A percentile compares a stretch with the other conserved stretches of the same genome.
These are phyloP conservation scores for Lunularia cruciata DNA, from an alignment of 225 moss, liverwort and hornwort genomes.

Conservation along the genomic window DNA sequence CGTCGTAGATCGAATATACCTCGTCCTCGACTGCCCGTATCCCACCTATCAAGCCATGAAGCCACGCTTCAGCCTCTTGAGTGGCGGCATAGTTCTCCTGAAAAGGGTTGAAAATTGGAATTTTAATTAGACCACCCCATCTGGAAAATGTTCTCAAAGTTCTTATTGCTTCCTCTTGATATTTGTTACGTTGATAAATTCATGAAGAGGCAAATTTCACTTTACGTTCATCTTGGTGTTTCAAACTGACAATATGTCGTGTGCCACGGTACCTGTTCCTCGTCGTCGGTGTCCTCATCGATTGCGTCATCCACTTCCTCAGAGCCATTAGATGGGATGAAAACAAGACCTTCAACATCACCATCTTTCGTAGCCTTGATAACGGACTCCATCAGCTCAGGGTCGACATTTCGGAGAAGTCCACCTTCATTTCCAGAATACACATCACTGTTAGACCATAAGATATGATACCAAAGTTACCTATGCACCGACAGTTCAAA, in stretches of 20 bases:
- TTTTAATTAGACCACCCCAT: too few relatives aligned
- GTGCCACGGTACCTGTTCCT: slow-evolving; percentile 1
- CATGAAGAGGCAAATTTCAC: background rate
- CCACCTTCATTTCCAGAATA: slow-evolving; percentile 35
- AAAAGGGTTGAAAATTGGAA: too few relatives aligned
- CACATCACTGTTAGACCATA: too few relatives aligned
- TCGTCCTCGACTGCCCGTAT: slow-evolving; percentile 35
- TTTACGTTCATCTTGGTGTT: too few relatives aligned
- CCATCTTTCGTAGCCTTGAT: slow-evolving; percentile 47
- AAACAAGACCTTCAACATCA: slow-evolving; percentile 37
- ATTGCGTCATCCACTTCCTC: slow-evolving; percentile 18
- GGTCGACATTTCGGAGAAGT: slow-evolving; percentile 43
- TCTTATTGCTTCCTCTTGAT: too few relatives aligned
- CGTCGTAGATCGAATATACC: slow-evolving; percentile 45
- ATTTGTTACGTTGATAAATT: background rate
- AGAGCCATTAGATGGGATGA: slow-evolving; percentile 11
- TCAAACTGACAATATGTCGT: too few relatives aligned
- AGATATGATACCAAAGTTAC: too few relatives aligned
- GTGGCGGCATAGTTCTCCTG: slow-evolving; percentile 26
- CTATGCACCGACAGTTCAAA: too few relatives aligned
- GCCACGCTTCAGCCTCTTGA: slow-evolving; percentile 36
- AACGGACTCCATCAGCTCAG: slow-evolving; percentile 45
- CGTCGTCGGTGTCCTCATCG: slow-evolving; percentile 23
- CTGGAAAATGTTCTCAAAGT: too few relatives aligned
- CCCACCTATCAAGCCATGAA: slow-evolving; percentile 35